Base-by-base conservation (phyloP, 139 green algal species). In the Limnomonas spitsbergensis region DNA sequence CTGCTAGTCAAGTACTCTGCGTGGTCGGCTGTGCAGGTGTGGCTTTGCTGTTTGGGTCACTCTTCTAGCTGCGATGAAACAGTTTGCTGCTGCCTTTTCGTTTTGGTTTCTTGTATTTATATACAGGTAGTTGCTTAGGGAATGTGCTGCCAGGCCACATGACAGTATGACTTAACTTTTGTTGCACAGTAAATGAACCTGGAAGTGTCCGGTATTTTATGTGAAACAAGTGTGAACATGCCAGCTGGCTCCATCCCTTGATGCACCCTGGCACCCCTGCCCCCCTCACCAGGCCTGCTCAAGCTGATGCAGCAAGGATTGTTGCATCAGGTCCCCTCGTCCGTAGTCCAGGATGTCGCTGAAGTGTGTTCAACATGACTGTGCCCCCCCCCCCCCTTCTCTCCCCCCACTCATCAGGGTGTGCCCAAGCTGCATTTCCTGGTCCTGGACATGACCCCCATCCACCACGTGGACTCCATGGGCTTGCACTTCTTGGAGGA, bases 391-490 rank as follows among this genome's bases (percentile, higher is more conserved):
- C n/a, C n/a, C n/a, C n/a, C n/a, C n/a, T n/a, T n/a, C n/a, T n/a
- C n/a, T n/a, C n/a, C n/a, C n/a, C n/a, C n/a, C n/a, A n/a, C n/a
- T n/a, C n/a, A n/a, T n/a, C n/a, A n/a, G n/a, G n/a, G n/a, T n/a
- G 9, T 37, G 24, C 24, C 61, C 61, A 72, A 7, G 27, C 9
- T 72, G 27, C 61, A n/a, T 4, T 76, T 54, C 69, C 37, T 76
- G 9, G 14, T 76, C 14, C n/a, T 76, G 4, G 69, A 76, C 69
- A 47, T 76, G 35, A 76, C 69, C 7, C 69, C 69, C 14, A 52
- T 76, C 35, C 69, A 76, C 69, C 69, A 76, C 37, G 69, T 53
- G 4, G 69, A 76, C n/a, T n/a, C n/a, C n/a, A n/a, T n/a, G n/a
- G n/a, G n/a, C n/a, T n/a, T n/a, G n/a, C n/a, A n/a, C n/a, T n/a